phyloP scores from a whole-genome alignment of 768 basidiomycete species.

The Suillus ampliporus region DNA sequence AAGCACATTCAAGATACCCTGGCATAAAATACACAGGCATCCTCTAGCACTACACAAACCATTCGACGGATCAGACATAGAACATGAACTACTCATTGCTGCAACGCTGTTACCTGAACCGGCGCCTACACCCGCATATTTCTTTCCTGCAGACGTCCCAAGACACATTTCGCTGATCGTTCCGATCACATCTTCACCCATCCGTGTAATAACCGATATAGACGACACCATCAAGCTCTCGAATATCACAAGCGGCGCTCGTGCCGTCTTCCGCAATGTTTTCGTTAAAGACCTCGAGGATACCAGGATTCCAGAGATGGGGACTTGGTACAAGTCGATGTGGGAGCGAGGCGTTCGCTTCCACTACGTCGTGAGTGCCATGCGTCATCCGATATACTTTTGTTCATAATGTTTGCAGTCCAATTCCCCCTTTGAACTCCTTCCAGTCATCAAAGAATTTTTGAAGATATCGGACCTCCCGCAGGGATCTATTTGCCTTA shows the following conservation, averaged over 20 bases:
- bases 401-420: conserved; percentile 54
- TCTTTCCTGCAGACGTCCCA: conserved; percentile 13
- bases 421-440: conserved; percentile 86
- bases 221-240: conserved; percentile 84
- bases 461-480: conserved; percentile 73
- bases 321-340: conserved; percentile 75
- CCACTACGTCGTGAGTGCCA: conserved; percentile 81
- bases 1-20: conserved; percentile 62
- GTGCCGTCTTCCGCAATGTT: conserved; percentile 87
- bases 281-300: conserved; percentile 88
- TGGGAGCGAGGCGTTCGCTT: conserved; percentile 76
- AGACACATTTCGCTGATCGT: conserved; percentile 39
- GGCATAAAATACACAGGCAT: conserved; percentile 72
- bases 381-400: neutral
- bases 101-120: conserved; percentile 53
- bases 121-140: conserved; percentile 24
- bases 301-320: conserved; percentile 81
- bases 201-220: conserved; percentile 90
- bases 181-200: conserved; percentile 62
- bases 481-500: conserved; percentile 76
- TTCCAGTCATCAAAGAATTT: conserved; percentile 81
- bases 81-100: conserved; percentile 59
- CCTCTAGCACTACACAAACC: conserved; percentile 61
- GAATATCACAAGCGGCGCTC: conserved; percentile 77
- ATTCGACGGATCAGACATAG: conserved; percentile 49